A percentile compares a stretch with the other conserved stretches of the same genome.
Conservation (phyloP, 176 grass and related monocot species). For the Rhipidocladum racemiflorum region DNA sequence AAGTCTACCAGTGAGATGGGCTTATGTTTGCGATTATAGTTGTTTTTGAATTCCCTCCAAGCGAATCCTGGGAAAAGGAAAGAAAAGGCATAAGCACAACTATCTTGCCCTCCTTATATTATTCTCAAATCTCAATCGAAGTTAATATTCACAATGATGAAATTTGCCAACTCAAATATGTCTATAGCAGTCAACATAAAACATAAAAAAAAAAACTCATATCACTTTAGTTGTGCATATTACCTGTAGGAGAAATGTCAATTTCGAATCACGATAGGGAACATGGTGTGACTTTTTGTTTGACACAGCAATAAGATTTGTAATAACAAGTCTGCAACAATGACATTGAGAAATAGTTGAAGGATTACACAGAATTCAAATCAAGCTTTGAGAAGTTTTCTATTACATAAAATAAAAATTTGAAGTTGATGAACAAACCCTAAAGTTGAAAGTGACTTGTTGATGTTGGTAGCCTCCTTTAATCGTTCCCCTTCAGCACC, state of each 20-base stretch:
- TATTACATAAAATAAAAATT: constrained; percentile 15
- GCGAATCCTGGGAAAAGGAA: constrained; percentile 64
- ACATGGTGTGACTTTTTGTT: constrained; percentile 94
- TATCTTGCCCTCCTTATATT: not conserved
- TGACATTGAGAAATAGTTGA: not conserved
- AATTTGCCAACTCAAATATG: constrained; percentile 1
- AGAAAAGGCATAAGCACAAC: constrained; percentile 26
- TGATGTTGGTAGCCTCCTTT: constrained; percentile 98
- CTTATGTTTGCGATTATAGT: constrained; percentile 99
- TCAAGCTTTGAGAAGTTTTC: constrained; percentile 8
- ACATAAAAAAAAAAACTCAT: not conserved
- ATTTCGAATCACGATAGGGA: constrained; percentile 94
- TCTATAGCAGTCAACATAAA: constrained; percentile 1
- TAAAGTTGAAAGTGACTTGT: constrained; percentile 93
- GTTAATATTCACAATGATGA: not conserved
- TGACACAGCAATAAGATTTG: constrained; percentile 82
- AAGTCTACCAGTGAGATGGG: constrained; percentile 75
- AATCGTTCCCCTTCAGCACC: constrained; percentile 97
- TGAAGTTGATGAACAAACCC: constrained; percentile 56
- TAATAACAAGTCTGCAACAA: constrained; percentile 87
- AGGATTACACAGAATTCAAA: constrained; percentile 12
- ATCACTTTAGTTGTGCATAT: not conserved
- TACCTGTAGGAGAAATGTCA: constrained; percentile 99
- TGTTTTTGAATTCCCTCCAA: constrained; percentile 97
- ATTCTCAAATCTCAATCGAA: not conserved